These are phyloP conservation scores for Flaveria bidentis DNA, from an alignment of 129 eudicot species.

Conservation along the genomic window DNA sequence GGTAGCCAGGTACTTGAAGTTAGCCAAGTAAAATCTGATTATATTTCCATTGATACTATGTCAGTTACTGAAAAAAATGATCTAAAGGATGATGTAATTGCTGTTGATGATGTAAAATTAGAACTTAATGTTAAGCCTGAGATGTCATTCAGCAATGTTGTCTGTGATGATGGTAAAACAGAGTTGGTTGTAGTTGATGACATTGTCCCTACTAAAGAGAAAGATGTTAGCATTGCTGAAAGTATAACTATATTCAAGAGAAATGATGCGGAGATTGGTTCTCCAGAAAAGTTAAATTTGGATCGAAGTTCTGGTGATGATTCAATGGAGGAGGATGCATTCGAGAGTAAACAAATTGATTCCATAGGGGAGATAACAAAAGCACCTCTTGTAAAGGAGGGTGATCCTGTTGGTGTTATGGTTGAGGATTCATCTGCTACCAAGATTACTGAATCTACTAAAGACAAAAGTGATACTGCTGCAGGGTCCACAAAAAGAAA, in stretches of 20 bases:
- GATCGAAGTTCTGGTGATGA: conserved; percentile 69
- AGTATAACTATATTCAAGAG: too few species aligned
- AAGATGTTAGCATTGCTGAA: not conserved
- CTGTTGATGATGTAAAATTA: conserved; percentile 71
- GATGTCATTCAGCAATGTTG: conserved; percentile 47
- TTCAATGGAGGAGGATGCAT: conserved; percentile 62
- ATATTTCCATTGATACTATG: conserved; percentile 73
- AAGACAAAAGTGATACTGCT: conserved; percentile 32
- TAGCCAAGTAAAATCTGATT: conserved; percentile 74
- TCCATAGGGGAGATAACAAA: conserved; percentile 40
- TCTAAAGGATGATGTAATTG: conserved; percentile 71
- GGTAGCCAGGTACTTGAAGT: conserved; percentile 78
- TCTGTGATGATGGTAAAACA: conserved; percentile 42
- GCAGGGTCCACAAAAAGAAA: conserved; percentile 56
- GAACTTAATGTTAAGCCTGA: conserved; percentile 66
- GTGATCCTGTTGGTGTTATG: conserved; percentile 42
- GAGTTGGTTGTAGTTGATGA: conserved; percentile 11
- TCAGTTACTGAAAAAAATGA: conserved; percentile 68
- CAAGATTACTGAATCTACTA: conserved; percentile 22
- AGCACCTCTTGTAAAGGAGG: conserved; percentile 37
- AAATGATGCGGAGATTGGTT: conserved; percentile 29
- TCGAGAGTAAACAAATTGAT: conserved; percentile 61
- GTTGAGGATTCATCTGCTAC: conserved; percentile 41
- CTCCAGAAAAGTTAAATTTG: conserved; percentile 55
- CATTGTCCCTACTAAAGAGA: conserved; percentile 43